These are phyloP conservation scores for Harrya chromipes DNA, from an alignment of 768 basidiomycete genomes.

Conservation along the genomic window DNA sequence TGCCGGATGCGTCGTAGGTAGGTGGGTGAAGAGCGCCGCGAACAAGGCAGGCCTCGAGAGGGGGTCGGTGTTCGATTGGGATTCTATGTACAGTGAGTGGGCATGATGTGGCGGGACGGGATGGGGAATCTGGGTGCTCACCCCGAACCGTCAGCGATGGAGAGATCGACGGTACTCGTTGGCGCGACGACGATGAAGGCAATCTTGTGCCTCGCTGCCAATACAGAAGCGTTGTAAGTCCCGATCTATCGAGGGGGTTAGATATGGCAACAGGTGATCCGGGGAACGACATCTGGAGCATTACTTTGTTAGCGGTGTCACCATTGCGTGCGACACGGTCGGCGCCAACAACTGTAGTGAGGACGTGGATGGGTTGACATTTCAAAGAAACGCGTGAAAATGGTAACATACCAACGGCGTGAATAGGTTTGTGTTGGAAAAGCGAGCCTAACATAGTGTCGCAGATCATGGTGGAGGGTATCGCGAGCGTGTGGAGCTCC, in stretches of 20 bases:
- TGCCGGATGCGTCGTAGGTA: slow-evolving; percentile 36
- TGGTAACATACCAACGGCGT: slow-evolving; percentile 61
- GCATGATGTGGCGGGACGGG: not conserved
- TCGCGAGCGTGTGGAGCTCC: slow-evolving; percentile 79
- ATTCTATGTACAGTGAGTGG: slow-evolving; percentile 44
- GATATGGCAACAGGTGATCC: too few species aligned
- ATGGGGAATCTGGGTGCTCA: slow-evolving; percentile 20
- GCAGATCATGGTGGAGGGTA: slow-evolving; percentile 91
- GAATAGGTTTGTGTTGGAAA: slow-evolving; percentile 82
- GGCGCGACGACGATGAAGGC: slow-evolving; percentile 95
- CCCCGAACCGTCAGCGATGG: slow-evolving; percentile 66
- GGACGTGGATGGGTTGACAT: not conserved
- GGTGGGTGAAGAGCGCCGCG: slow-evolving; percentile 74
- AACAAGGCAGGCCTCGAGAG: slow-evolving; percentile 84
- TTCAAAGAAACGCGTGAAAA: not conserved
- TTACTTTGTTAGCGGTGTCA: slow-evolving; percentile 93
- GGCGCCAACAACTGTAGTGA: slow-evolving; percentile 67
- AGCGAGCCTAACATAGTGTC: slow-evolving; percentile 97
- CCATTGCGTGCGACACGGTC: slow-evolving; percentile 90
- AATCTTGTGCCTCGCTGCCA: slow-evolving; percentile 82
- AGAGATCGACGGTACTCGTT: slow-evolving; percentile 86
- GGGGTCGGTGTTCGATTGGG: slow-evolving; percentile 89
- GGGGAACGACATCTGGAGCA: not conserved
- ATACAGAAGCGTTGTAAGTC: slow-evolving; percentile 93
- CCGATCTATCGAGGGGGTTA: slow-evolving; percentile 52